phyloP scores from a whole-genome alignment of 306 rosid genomes.

The Ormosia emarginata region DNA sequence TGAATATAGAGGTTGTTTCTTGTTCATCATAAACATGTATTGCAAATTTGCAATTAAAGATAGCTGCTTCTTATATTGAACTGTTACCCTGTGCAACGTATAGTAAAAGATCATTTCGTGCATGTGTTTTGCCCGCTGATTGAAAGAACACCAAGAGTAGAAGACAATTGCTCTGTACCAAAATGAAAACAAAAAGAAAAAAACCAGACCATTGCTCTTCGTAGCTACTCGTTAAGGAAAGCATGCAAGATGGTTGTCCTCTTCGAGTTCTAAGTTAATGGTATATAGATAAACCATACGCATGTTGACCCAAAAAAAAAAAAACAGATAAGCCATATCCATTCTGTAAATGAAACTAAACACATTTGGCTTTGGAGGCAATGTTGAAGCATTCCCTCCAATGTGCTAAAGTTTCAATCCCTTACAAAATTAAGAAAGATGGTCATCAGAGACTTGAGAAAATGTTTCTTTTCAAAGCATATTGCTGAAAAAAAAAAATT shows the following conservation, averaged over 20 bases:
- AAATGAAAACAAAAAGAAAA: too few species aligned
- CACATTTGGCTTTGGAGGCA: neutral
- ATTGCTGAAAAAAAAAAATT: neutral
- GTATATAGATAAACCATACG: too few species aligned
- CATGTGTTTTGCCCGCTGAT: neutral
- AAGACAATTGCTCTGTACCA: neutral
- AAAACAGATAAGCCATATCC: neutral
- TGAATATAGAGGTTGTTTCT: slow-evolving; percentile 44
- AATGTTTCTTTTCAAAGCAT: neutral
- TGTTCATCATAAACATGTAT: slow-evolving; percentile 22
- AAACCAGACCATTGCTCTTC: neutral
- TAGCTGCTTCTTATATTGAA: slow-evolving; percentile 14
- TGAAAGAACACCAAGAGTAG: neutral
- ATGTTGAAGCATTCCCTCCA: neutral
- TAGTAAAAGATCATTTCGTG: neutral
- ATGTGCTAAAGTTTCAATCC: neutral
- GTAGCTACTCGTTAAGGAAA: neutral
- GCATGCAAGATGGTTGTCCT: neutral
- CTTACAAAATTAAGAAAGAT: neutral
- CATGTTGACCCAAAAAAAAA: too few species aligned
- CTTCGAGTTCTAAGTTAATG: neutral
- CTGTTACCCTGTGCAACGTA: slow-evolving; percentile 9
- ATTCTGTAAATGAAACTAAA: neutral
- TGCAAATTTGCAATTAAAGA: slow-evolving; percentile 15
- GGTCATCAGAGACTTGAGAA: neutral